Percentiles rank a stretch among this genome's conserved stretches.
phyloP scores from a whole-genome alignment of 176 grass and related monocot species.

The Oryza officinalis region DNA sequence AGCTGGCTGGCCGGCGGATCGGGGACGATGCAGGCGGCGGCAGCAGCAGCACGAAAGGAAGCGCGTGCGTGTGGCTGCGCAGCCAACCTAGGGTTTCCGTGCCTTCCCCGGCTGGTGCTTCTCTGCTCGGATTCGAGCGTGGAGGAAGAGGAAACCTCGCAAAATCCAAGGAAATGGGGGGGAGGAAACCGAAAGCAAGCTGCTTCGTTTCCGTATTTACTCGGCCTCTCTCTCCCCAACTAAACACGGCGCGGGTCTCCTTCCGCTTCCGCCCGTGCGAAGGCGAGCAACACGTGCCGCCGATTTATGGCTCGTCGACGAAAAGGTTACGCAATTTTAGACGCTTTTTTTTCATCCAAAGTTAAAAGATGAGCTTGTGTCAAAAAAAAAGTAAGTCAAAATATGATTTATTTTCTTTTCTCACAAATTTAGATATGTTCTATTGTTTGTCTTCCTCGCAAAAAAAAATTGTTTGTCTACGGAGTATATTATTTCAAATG shows the following conservation, averaged over 20 bases:
- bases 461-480: no score
- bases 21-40: not conserved
- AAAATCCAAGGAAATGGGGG: conserved; percentile 29
- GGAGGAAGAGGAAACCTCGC: conserved; percentile 4
- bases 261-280: not conserved
- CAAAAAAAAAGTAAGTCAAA: no score
- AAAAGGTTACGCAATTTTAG: not conserved
- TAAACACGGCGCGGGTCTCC: not conserved
- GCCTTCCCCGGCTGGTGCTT: conserved; percentile 10
- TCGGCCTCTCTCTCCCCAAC: not conserved
- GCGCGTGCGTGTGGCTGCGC: not conserved
- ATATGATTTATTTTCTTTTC: no score
- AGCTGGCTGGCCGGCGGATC: not conserved
- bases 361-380: no score
- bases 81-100: not conserved
- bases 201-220: conserved; percentile 34
- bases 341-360: not conserved
- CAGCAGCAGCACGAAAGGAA: not conserved
- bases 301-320: not conserved
- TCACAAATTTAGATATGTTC: no score
- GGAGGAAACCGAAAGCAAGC: conserved; percentile 11
- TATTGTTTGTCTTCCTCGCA: no score
- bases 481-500: not conserved
- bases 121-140: conserved; percentile 25
- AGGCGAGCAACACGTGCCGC: conserved; percentile 26